A percentile compares a stretch with the other conserved stretches of the same genome.
Conservation (phyloP, 2,329 filamentous ascomycete genomes). For the Colletotrichum abscissum region DNA sequence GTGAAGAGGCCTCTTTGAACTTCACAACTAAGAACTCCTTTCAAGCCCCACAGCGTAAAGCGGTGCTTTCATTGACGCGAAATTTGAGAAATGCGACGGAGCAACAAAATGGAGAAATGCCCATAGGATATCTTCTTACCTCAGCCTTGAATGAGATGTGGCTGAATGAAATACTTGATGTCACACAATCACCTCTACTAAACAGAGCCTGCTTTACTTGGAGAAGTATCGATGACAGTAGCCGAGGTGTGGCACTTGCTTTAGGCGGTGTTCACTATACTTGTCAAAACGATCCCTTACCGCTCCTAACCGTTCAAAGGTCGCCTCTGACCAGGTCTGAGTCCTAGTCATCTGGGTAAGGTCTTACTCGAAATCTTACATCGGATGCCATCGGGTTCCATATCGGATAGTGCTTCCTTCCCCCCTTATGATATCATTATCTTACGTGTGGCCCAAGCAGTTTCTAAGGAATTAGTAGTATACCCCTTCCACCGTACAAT, state of each 20-base stretch:
- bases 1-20: conserved; percentile 8
- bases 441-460: too few species aligned
- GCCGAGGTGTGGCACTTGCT: neutral
- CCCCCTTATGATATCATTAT: neutral
- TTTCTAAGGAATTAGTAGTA: too few species aligned
- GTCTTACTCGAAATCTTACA: neutral
- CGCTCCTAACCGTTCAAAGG: neutral
- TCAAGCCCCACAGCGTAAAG: neutral
- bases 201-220: neutral
- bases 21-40: neutral
- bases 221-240: neutral
- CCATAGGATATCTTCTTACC: too few species aligned
- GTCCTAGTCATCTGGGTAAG: neutral
- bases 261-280: neutral
- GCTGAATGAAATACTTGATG: neutral
- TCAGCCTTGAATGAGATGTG: neutral
- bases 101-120: neutral
- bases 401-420: neutral
- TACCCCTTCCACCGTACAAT: too few species aligned
- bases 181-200: neutral
- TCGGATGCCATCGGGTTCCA: neutral
- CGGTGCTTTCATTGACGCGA: neutral
- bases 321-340: neutral
- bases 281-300: neutral
- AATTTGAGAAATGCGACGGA: neutral